phyloP scores from a whole-genome alignment of 441 rosid genomes.

The Biscutella auriculata region DNA sequence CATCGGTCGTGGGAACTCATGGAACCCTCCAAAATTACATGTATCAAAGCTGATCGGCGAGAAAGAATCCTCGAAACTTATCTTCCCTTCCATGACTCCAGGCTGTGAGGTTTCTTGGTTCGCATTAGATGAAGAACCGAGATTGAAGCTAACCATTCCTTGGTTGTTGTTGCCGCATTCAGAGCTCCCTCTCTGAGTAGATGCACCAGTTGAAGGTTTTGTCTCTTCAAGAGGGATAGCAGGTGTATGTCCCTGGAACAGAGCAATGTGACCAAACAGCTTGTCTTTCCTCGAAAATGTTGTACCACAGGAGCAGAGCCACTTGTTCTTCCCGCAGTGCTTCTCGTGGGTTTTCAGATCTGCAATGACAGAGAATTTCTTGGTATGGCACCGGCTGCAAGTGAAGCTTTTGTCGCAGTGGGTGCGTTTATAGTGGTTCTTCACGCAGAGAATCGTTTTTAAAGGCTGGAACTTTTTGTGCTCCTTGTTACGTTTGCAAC shows the following conservation, averaged over 20 bases:
- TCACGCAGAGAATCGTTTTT: slow-evolving; percentile 79
- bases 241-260: slow-evolving; percentile 95
- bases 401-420: slow-evolving; percentile 88
- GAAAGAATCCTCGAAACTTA: slow-evolving; percentile 45
- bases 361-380: slow-evolving; percentile 83
- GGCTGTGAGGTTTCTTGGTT: slow-evolving; percentile 23
- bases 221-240: slow-evolving; percentile 70
- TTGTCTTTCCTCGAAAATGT: slow-evolving; percentile 95
- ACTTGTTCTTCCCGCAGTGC: slow-evolving; percentile 89
- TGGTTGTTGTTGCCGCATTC: slow-evolving; percentile 21
- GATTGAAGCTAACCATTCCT: slow-evolving; percentile 30
- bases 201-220: slow-evolving; percentile 28
- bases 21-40: slow-evolving; percentile 60
- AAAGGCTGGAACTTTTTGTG: slow-evolving; percentile 91
- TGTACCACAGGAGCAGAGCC: slow-evolving; percentile 95
- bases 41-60: slow-evolving; percentile 69
- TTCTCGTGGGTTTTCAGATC: slow-evolving; percentile 96
- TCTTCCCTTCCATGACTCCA: slow-evolving; percentile 39
- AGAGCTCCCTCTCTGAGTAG: slow-evolving; percentile 27
- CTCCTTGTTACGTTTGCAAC: slow-evolving; percentile 93
- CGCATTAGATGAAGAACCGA: slow-evolving; percentile 27
- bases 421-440: slow-evolving; percentile 90
- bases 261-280: slow-evolving; percentile 79
- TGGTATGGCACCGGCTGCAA: slow-evolving; percentile 82
- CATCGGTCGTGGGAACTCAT: slow-evolving; percentile 67